Evolutionary conservation across 345 rosid species (phyloP).

Genomic region (Eucalyptus curtisii): DNA sequence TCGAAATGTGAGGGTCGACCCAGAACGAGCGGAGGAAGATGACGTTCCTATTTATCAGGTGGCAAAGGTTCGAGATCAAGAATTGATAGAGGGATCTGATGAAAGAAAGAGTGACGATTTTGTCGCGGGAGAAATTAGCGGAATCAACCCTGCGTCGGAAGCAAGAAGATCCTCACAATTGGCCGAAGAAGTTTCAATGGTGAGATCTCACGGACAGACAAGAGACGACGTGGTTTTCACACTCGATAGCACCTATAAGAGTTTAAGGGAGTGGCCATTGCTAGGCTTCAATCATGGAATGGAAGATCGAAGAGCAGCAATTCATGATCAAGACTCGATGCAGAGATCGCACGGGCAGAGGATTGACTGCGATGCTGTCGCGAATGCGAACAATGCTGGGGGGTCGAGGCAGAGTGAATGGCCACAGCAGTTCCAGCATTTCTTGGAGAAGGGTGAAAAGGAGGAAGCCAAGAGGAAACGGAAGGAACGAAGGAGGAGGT

Average conservation of each 20-base stretch:
- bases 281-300: not conserved
- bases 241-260: not conserved
- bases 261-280: not conserved
- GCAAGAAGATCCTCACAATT: not conserved
- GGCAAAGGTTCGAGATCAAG: not conserved
- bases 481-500: not conserved
- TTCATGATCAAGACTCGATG: not conserved
- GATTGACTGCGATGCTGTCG: not conserved
- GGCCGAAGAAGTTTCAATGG: not conserved
- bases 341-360: not conserved
- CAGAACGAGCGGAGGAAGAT: not conserved
- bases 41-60: not conserved
- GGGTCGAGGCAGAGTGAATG: not conserved
- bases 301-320: not conserved
- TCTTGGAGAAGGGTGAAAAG: too few species aligned
- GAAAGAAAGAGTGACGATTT: not conserved
- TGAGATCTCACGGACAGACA: not conserved
- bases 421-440: not conserved
- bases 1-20: not conserved
- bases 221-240: too few species aligned
- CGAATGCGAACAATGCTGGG: not conserved
- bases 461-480: not conserved
- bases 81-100: not conserved
- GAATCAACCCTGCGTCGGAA: not conserved
- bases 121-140: not conserved